Conservation (phyloP, 371 early-diverging fungal genomes). For the Mortierella sp. region DNA sequence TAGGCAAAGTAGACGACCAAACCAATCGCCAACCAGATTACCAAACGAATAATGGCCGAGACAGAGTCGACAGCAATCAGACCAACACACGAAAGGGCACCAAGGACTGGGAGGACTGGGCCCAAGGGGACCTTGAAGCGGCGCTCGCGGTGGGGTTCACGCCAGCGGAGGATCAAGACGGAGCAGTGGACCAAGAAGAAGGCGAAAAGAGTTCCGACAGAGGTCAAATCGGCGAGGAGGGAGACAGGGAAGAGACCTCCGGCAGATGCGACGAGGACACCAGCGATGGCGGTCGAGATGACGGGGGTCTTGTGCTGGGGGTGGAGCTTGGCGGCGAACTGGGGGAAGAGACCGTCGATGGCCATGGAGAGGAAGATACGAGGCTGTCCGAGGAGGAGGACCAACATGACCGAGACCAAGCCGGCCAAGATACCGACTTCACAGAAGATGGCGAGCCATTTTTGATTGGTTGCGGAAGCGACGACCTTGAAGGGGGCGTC, state of each 20-base stretch:
- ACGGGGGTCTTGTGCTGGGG: constrained; percentile 76
- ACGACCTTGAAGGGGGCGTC: constrained; percentile 76
- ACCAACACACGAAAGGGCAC: constrained; percentile 36
- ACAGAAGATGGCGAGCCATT: constrained; percentile 80
- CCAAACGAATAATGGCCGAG: constrained; percentile 48
- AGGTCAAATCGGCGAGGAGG: constrained; percentile 87
- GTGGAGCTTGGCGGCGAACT: constrained; percentile 74
- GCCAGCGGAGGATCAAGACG: constrained; percentile 80
- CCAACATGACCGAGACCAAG: constrained; percentile 83
- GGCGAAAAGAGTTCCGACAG: constrained; percentile 88
- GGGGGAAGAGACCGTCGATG: constrained; percentile 84
- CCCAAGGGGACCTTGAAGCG: constrained; percentile 86
- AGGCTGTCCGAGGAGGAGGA: constrained; percentile 85
- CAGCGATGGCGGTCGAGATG: constrained; percentile 78
- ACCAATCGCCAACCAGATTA: constrained; percentile 48
- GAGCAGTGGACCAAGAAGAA: constrained; percentile 87
- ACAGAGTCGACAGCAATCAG: constrained; percentile 42
- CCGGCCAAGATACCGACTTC: constrained; percentile 85
- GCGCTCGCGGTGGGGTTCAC: constrained; percentile 79
- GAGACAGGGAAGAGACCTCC: constrained; percentile 87
- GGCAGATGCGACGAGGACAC: constrained; percentile 76
- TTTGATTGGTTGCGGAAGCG: constrained; percentile 63
- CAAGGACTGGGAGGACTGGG: constrained; percentile 38
- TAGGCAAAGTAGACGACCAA: constrained; percentile 37
- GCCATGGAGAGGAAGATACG: constrained; percentile 93